A percentile compares a stretch with the other conserved stretches of the same genome.
Conservation (phyloP, 352 stramenopile genomes). For the Phytophthora litchii region DNA sequence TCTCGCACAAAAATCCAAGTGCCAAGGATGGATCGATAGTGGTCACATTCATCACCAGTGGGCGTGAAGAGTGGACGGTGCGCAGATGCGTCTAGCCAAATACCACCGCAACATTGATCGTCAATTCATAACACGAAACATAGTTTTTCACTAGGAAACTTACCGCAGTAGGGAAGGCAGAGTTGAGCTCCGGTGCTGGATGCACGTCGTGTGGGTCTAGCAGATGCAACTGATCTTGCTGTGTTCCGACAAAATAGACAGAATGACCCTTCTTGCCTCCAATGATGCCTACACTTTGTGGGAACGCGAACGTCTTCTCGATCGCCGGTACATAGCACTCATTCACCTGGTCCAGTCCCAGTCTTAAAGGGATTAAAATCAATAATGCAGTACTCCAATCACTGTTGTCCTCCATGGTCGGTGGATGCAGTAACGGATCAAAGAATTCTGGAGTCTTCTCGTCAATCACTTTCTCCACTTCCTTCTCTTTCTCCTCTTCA, state of each 20-base stretch:
- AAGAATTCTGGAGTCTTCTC: slow-evolving; percentile 55
- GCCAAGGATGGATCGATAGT: slow-evolving; percentile 94
- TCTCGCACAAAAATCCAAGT: slow-evolving; percentile 92
- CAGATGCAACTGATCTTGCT: slow-evolving; percentile 80
- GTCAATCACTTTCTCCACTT: slow-evolving; percentile 1
- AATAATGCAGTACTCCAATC: slow-evolving; percentile 91
- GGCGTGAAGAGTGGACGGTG: slow-evolving; percentile 57
- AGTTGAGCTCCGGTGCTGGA: slow-evolving; percentile 66
- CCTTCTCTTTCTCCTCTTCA: slow-evolving; percentile 27
- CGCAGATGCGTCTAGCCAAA: slow-evolving; percentile 61
- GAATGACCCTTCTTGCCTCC: slow-evolving; percentile 94
- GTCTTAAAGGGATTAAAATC: slow-evolving; percentile 91
- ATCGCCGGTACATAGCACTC: slow-evolving; percentile 78
- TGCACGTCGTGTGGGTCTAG: slow-evolving; percentile 89
- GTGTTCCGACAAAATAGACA: slow-evolving; percentile 95
- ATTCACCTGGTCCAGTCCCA: slow-evolving; percentile 91
- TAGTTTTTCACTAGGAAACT: slow-evolving; percentile 3
- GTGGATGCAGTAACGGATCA: slow-evolving; percentile 85
- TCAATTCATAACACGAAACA: slow-evolving; percentile 2
- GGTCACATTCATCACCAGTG: slow-evolving; percentile 82
- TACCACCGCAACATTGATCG: background rate
- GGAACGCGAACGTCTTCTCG: slow-evolving; percentile 86
- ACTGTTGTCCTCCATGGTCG: slow-evolving; percentile 42
- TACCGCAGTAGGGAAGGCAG: slow-evolving; percentile 75
- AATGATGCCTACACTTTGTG: slow-evolving; percentile 94